phyloP scores from a whole-genome alignment of 352 stramenopile species.

The Globisporangium okanoganense region DNA sequence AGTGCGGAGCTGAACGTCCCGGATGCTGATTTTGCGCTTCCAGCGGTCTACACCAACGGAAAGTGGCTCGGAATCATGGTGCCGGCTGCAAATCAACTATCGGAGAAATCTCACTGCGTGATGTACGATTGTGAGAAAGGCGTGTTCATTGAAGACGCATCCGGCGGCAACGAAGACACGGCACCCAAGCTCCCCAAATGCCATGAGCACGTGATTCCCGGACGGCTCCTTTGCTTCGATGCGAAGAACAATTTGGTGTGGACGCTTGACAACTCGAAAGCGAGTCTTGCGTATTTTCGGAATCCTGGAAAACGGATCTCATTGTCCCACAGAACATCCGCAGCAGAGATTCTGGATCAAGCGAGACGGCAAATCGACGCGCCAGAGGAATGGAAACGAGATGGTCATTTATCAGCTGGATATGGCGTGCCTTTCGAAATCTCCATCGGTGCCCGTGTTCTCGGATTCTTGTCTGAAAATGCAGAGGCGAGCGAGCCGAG shows the following conservation, averaged over 20 bases:
- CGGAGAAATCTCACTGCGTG: conserved; percentile 31
- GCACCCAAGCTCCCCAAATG: conserved; percentile 12
- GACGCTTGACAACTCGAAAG: conserved; percentile 29
- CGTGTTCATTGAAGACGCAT: conserved; percentile 2
- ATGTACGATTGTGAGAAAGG: conserved; percentile 49
- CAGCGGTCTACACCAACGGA: conserved; percentile 42
- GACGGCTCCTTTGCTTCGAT: conserved; percentile 44
- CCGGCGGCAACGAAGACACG: background rate
- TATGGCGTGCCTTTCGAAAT: conserved; percentile 6
- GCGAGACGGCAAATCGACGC: background rate
- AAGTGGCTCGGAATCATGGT: conserved; percentile 27
- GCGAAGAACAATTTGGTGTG: conserved; percentile 45
- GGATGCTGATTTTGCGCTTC: conserved; percentile 18
- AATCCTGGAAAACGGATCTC: conserved; percentile 42
- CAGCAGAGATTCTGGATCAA: conserved; percentile 7
- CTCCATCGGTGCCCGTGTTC: conserved; percentile 22
- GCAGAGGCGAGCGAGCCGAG: conserved; percentile 22
- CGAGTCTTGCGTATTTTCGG: conserved; percentile 29
- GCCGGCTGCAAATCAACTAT: conserved; percentile 11
- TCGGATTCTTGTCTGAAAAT: conserved; percentile 39
- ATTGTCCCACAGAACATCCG: conserved; percentile 24
- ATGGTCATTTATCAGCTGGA: background rate
- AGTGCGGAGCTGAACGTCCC: conserved; percentile 25
- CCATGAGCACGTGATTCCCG: conserved; percentile 22
- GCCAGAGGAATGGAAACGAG: background rate